These are phyloP conservation scores for Leptosphaerulina australis DNA, from an alignment of 2,329 filamentous ascomycete genomes.

Conservation along the genomic window DNA sequence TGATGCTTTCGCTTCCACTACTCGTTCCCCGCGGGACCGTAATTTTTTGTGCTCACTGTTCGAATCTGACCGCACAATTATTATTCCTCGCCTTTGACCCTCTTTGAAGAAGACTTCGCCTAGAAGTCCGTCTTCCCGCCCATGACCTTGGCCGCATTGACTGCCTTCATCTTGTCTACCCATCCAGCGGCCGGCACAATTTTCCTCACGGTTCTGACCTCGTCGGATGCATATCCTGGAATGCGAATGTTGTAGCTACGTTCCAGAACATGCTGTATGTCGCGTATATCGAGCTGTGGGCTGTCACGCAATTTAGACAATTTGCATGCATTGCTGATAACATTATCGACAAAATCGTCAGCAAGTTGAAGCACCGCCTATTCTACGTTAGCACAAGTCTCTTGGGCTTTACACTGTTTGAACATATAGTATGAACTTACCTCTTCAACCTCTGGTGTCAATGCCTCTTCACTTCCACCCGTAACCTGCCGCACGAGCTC, in stretches of 20 bases:
- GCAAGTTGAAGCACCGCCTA: slow-evolving; percentile 89
- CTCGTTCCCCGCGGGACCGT: no score
- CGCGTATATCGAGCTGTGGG: slow-evolving; percentile 80
- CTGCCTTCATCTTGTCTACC: slow-evolving; percentile 96
- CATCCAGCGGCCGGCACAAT: slow-evolving; percentile 85
- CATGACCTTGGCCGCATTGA: slow-evolving; percentile 86
- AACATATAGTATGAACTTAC: no score
- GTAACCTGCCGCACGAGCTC: slow-evolving; percentile 94
- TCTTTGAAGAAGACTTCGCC: no score
- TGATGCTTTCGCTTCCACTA: not conserved
- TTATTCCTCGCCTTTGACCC: no score
- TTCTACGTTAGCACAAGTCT: no score
- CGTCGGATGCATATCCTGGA: slow-evolving; percentile 91
- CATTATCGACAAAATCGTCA: slow-evolving; percentile 92
- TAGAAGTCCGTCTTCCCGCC: slow-evolving; percentile 52
- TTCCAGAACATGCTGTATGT: slow-evolving; percentile 61
- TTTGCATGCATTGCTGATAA: slow-evolving; percentile 84
- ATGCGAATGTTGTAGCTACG: slow-evolving; percentile 79
- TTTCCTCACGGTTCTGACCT: slow-evolving; percentile 92
- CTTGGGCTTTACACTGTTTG: no score
- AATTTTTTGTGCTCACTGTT: no score
- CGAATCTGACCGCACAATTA: no score
- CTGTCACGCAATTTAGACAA: slow-evolving; percentile 92
- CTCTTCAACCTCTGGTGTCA: slow-evolving; percentile 95
- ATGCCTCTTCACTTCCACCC: slow-evolving; percentile 76